Conservation (phyloP, 768 basidiomycete genomes). For the Pisolithus sp. region DNA sequence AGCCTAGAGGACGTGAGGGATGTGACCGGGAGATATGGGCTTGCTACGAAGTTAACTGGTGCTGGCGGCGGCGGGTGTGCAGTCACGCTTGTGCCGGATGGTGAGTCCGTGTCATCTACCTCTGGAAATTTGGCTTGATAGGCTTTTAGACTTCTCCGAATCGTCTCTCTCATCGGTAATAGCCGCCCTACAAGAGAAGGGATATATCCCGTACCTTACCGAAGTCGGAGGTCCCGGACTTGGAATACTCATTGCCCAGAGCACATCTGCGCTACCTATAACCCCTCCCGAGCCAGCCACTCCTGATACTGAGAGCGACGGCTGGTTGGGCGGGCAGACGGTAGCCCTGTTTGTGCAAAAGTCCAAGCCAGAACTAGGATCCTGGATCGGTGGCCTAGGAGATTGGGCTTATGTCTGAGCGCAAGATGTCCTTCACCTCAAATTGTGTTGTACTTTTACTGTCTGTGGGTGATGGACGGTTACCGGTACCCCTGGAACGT, state of each 20-base stretch:
- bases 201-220: constrained; percentile 61
- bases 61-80: constrained; percentile 99
- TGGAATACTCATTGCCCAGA: constrained; percentile 68
- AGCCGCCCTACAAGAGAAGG: constrained; percentile 37
- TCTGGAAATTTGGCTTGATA: not conserved
- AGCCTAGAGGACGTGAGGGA: constrained; percentile 73
- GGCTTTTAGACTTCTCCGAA: constrained; percentile 61
- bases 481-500: no score
- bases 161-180: constrained; percentile 53
- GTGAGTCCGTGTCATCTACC: constrained; percentile 38
- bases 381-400: constrained; percentile 27
- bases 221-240: constrained; percentile 91
- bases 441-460: no score
- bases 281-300: constrained; percentile 25
- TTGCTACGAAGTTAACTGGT: constrained; percentile 94
- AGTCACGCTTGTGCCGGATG: constrained; percentile 90
- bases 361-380: constrained; percentile 16
- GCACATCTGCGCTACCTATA: constrained; percentile 2
- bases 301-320: not conserved
- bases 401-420: constrained; percentile 29
- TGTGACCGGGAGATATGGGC: constrained; percentile 59
- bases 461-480: no score
- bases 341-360: constrained; percentile 15
- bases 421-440: no score
- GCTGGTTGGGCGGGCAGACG: not conserved